Conservation (phyloP, 148 eudicot genomes). For the Oxyria digyna region DNA sequence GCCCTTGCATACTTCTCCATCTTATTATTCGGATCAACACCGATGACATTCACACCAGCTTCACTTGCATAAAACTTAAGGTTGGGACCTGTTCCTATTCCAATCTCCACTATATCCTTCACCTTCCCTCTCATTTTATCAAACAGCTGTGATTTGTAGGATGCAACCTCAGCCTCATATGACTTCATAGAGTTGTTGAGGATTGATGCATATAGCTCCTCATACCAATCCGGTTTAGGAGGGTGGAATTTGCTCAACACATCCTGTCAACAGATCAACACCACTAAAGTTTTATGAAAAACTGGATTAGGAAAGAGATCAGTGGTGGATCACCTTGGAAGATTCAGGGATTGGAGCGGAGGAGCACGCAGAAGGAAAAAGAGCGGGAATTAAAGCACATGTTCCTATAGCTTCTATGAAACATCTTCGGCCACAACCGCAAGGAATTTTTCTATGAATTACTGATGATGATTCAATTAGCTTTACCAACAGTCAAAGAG, state of each 20-base stretch:
- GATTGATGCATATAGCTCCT: slow-evolving; percentile 60
- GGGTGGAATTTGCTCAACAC: slow-evolving; percentile 53
- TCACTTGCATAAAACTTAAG: slow-evolving; percentile 58
- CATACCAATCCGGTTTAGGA: slow-evolving; percentile 75
- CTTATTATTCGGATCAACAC: slow-evolving; percentile 67
- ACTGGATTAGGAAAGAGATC: background rate
- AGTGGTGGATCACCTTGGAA: background rate
- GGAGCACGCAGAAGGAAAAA: background rate
- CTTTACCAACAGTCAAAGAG: no score
- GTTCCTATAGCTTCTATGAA: background rate
- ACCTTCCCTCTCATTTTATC: slow-evolving; percentile 45
- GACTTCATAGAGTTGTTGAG: slow-evolving; percentile 38
- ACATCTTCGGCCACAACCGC: background rate
- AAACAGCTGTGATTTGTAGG: slow-evolving; percentile 60
- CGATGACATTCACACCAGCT: slow-evolving; percentile 29
- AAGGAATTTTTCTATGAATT: background rate
- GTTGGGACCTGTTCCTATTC: slow-evolving; percentile 86
- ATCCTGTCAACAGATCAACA: slow-evolving; percentile 20
- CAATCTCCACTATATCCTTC: slow-evolving; percentile 55
- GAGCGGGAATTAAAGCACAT: background rate
- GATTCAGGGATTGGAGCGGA: background rate
- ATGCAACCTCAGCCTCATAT: slow-evolving; percentile 72
- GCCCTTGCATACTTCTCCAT: slow-evolving; percentile 79
- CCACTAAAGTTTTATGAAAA: background rate
- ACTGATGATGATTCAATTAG: background rate